Base-by-base conservation (phyloP, 768 basidiomycete genomes). In the Leccinum rimulosum region DNA sequence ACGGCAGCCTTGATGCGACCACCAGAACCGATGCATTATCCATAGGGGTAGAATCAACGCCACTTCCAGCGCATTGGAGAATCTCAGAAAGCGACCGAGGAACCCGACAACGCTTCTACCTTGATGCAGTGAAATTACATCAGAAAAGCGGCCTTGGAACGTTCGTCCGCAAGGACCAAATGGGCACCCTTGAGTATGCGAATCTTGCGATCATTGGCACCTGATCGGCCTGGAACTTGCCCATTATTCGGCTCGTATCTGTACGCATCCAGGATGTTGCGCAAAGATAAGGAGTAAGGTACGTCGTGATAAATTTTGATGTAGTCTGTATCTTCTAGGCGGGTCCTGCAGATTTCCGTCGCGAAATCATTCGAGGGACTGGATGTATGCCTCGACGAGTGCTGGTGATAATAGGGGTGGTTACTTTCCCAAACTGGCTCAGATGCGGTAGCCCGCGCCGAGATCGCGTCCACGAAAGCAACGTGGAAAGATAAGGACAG, bases 251-350 rank as follows among this genome's bases (percentile, higher is more conserved):
- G 58, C 35, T 67, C 58, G 64, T 77, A 82, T 25, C 65, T 66
- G 79, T 85, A 86, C 14, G 77, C 74, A 66, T 85, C 80, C 49
- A 87, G 69, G 33, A 82, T 62, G 57, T 74, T 79, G 49, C 85
- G 77, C 14, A 87, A 67, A 60, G 73, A 70, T 69, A 84, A 76
- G 7, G 82, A 76, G 61, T 77, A 73, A 38, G 67, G 61, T 31
- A 79, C 76, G 61, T 85, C 83, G 64, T 85, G 84, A 68, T 84
- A 85, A 35, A 87, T 69, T 68, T 84, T 85, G 73, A 87, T 80
- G 63, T 82, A 75, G 64, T 86, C 84, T 48, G 74, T 66, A 8
- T 58, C 57, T 38, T 73, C 71, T 52, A 80, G 56, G 19, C 65
- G 65, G 11, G 61, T 55, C 31, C 30, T 61, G 61, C 59, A 61